Evolutionary conservation across 148 eudicot genomes (phyloP).

Genomic region (Rhododendron ovatum): DNA sequence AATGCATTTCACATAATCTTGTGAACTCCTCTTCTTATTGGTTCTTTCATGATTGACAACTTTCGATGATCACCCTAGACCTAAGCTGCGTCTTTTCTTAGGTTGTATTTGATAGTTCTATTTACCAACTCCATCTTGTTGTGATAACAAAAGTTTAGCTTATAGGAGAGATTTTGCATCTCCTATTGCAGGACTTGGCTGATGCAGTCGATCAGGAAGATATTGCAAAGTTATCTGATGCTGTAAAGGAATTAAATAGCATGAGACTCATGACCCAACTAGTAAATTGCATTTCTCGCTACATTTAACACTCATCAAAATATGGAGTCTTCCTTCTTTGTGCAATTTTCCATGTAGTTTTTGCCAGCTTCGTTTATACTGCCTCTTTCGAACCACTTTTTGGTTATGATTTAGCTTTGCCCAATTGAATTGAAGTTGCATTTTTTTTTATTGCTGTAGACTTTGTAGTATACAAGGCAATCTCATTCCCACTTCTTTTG

Average conservation of each 20-base stretch:
- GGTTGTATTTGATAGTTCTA: background rate
- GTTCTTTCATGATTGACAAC: background rate
- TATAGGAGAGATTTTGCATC: background rate
- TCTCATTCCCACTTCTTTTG: too few relatives aligned
- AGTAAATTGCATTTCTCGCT: slow-evolving; percentile 25
- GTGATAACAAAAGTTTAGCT: background rate
- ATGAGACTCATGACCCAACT: slow-evolving; percentile 24
- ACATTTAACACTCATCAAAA: background rate
- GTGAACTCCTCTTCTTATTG: background rate
- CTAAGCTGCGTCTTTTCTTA: background rate
- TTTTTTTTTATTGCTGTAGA: background rate
- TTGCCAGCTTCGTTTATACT: background rate
- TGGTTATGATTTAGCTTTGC: background rate
- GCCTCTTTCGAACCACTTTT: background rate
- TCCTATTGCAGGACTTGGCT: slow-evolving; percentile 40
- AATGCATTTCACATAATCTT: background rate
- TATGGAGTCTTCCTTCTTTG: background rate
- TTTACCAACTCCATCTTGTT: background rate
- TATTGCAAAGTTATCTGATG: slow-evolving; percentile 37
- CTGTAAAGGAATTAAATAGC: slow-evolving; percentile 43
- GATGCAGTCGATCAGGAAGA: slow-evolving; percentile 56
- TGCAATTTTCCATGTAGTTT: background rate
- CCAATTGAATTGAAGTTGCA: background rate
- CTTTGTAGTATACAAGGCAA: background rate
- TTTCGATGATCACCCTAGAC: background rate